Conservation (phyloP, 2,329 filamentous ascomycete genomes). For the Colletotrichum ledebouriae region DNA sequence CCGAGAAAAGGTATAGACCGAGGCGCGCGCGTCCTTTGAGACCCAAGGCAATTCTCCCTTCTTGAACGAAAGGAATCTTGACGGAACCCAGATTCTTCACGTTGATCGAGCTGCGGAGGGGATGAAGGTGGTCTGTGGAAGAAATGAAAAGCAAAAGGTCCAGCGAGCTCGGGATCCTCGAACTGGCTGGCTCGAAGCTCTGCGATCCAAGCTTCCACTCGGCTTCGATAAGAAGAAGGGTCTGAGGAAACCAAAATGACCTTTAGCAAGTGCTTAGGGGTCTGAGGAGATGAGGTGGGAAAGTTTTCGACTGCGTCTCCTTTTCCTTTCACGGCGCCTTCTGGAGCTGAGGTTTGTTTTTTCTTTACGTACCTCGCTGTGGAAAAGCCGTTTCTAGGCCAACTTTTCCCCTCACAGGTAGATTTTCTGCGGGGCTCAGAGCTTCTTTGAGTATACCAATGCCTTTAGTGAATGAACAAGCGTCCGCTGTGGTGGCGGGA, state of each 20-base stretch:
- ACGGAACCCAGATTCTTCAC: background rate
- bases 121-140: slow-evolving; percentile 5
- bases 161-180: slow-evolving; percentile 38
- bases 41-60: slow-evolving; percentile 1
- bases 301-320: background rate
- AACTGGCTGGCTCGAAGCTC: slow-evolving; percentile 26
- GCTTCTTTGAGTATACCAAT: slow-evolving; percentile 5
- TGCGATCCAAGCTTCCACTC: slow-evolving; percentile 37
- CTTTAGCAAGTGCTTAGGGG: slow-evolving; percentile 16
- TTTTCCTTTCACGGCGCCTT: background rate
- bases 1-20: background rate
- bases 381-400: slow-evolving; percentile 23
- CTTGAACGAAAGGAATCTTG: slow-evolving; percentile 31
- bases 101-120: background rate
- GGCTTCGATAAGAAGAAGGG: slow-evolving; percentile 19
- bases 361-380: slow-evolving; percentile 35
- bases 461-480: slow-evolving; percentile 21
- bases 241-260: background rate
- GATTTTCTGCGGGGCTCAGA: background rate
- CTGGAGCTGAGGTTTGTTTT: background rate
- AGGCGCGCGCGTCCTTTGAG: background rate
- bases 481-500: background rate
- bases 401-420: background rate
- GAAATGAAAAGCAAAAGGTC: slow-evolving; percentile 33
- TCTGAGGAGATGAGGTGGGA: background rate